phyloP scores from a whole-genome alignment of 2,329 filamentous ascomycete genomes.

The Apiospora hydei region DNA sequence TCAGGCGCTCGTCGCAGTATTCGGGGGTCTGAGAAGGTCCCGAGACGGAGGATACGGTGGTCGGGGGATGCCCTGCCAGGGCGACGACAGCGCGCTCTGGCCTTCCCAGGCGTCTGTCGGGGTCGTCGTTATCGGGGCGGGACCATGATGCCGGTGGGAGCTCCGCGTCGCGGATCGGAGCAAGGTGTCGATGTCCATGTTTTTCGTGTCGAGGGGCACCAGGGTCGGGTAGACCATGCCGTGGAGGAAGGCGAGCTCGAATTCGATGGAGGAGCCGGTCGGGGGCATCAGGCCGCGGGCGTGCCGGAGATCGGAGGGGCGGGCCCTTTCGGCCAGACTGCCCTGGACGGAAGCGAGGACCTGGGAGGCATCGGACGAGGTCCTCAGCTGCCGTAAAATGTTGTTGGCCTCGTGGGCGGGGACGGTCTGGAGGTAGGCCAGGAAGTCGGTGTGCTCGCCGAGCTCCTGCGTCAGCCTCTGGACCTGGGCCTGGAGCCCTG shows the following conservation, averaged over 20 bases:
- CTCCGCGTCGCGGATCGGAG: neutral
- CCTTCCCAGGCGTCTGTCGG: neutral
- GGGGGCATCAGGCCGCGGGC: slow-evolving; percentile 5
- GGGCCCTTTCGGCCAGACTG: neutral
- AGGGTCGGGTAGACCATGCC: neutral
- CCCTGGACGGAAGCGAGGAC: slow-evolving; percentile 8
- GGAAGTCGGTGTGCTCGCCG: neutral
- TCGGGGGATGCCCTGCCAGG: neutral
- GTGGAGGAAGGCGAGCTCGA: slow-evolving; percentile 1
- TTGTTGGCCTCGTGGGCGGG: neutral
- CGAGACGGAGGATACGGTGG: neutral
- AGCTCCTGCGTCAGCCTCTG: neutral
- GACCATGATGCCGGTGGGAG: neutral
- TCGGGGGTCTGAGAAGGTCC: neutral
- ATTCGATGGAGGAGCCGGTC: neutral
- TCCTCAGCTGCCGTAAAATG: neutral
- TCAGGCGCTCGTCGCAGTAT: slow-evolving; percentile 40
- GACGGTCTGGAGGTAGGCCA: neutral
- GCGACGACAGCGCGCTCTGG: neutral
- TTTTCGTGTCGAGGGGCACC: neutral
- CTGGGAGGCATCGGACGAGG: neutral
- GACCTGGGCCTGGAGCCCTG: neutral
- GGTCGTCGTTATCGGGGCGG: neutral
- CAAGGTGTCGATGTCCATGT: neutral
- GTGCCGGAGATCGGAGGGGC: neutral